Evolutionary conservation across 2,329 filamentous ascomycete genomes (phyloP).

Genomic region (Aspergillus sp.): DNA sequence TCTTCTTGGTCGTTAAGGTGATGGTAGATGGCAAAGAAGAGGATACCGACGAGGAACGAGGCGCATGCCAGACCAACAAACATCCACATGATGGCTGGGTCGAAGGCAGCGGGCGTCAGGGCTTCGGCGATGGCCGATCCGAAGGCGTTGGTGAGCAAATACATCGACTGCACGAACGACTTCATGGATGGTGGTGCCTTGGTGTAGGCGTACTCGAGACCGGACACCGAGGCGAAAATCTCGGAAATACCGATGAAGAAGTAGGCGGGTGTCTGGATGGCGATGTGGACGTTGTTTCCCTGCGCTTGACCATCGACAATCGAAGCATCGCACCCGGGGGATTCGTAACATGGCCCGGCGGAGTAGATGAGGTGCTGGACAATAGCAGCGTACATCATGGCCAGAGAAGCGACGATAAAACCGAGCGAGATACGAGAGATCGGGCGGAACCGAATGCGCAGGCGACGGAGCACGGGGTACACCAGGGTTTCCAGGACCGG

Average conservation of each 20-base stretch:
- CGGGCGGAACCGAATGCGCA: constrained; percentile 67
- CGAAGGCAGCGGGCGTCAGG: constrained; percentile 59
- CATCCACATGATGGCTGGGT: constrained; percentile 68
- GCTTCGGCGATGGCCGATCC: constrained; percentile 61
- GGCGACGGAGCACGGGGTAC: constrained; percentile 66
- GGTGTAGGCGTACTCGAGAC: constrained; percentile 71
- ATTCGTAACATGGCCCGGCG: constrained; percentile 52
- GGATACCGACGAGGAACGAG: constrained; percentile 49
- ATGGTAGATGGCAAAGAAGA: constrained; percentile 56
- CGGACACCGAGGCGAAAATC: constrained; percentile 64
- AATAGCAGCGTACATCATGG: constrained; percentile 62
- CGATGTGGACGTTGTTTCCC: constrained; percentile 46
- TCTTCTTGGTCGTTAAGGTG: constrained; percentile 52
- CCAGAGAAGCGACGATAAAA: constrained; percentile 64
- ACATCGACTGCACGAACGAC: constrained; percentile 59
- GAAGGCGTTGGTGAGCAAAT: constrained; percentile 59
- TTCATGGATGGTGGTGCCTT: constrained; percentile 71
- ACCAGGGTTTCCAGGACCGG: constrained; percentile 68
- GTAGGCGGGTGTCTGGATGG: constrained; percentile 47
- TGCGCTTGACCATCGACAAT: constrained; percentile 30
- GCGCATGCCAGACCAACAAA: constrained; percentile 58
- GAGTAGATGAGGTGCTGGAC: constrained; percentile 59
- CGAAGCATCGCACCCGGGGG: constrained; percentile 36
- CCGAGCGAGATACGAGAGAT: constrained; percentile 74
- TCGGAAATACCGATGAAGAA: constrained; percentile 53